Percentiles rank a stretch among this genome's conserved stretches.
These are phyloP conservation scores for Podaxis sp. DNA, from an alignment of 768 basidiomycete genomes.

Conservation along the genomic window DNA sequence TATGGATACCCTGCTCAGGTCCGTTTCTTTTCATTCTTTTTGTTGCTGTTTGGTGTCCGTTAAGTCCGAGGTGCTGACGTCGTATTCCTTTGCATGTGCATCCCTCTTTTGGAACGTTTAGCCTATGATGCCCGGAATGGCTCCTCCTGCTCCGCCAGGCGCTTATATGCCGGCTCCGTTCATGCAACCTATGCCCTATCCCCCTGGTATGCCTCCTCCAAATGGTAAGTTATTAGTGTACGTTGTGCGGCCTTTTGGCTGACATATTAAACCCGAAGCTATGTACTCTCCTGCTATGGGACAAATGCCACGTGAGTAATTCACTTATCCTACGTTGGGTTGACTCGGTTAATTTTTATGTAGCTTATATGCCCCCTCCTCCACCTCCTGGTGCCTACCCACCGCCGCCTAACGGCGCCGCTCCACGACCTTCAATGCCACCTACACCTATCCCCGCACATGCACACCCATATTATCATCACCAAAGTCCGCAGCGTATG, in stretches of 20 bases:
- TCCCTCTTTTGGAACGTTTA: slow-evolving; percentile 23
- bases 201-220: slow-evolving; percentile 75
- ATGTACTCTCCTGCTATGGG: slow-evolving; percentile 88
- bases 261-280: slow-evolving; percentile 32
- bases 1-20: slow-evolving; percentile 81
- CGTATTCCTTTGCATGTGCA: background rate
- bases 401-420: slow-evolving; percentile 74
- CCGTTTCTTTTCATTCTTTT: slow-evolving; percentile 20
- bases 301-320: slow-evolving; percentile 79
- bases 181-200: slow-evolving; percentile 86
- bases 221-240: slow-evolving; percentile 48
- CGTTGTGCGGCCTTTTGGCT: slow-evolving; percentile 6
- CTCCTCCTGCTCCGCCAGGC: slow-evolving; percentile 73
- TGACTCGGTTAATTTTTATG: slow-evolving; percentile 14
- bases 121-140: slow-evolving; percentile 88
- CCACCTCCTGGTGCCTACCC: slow-evolving; percentile 77
- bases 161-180: slow-evolving; percentile 78
- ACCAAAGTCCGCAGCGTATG: slow-evolving; percentile 77
- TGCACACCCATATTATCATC: slow-evolving; percentile 86
- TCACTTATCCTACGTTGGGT: background rate
- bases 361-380: slow-evolving; percentile 74
- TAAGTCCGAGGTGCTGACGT: slow-evolving; percentile 1
- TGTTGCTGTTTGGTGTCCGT: background rate
- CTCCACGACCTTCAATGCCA: slow-evolving; percentile 86
- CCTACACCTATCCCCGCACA: slow-evolving; percentile 86